These are phyloP conservation scores for Globisporangium nodosum DNA, from an alignment of 352 stramenopile species.

Conservation along the genomic window DNA sequence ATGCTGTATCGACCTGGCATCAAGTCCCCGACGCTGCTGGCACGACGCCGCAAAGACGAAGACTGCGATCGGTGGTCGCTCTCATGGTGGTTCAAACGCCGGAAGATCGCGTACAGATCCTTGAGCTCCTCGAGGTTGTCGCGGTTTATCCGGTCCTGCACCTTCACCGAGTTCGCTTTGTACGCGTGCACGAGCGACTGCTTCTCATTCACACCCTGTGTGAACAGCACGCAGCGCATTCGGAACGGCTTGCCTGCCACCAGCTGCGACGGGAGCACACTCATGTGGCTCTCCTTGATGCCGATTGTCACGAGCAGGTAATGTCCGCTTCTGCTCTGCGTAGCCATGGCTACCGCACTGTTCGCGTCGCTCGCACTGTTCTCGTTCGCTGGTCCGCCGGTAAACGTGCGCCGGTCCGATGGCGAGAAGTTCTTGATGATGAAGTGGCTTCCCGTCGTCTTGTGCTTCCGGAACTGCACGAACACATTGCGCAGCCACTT, in stretches of 20 bases:
- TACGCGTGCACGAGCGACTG: conserved; percentile 78
- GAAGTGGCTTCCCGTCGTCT: conserved; percentile 39
- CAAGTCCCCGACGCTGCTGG: conserved; percentile 12
- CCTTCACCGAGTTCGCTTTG: conserved; percentile 65
- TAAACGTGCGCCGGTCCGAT: conserved; percentile 19
- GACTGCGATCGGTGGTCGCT: conserved; percentile 3
- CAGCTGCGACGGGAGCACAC: conserved; percentile 39
- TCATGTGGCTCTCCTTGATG: conserved; percentile 43
- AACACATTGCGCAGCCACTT: conserved; percentile 80
- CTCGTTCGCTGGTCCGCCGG: conserved; percentile 8
- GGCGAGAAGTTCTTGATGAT: conserved; percentile 53
- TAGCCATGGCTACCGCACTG: conserved; percentile 6
- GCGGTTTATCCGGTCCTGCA: conserved; percentile 81
- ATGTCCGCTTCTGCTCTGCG: conserved; percentile 6
- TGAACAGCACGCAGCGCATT: conserved; percentile 69
- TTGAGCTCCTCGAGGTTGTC: conserved; percentile 68
- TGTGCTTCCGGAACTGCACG: conserved; percentile 62
- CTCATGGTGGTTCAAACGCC: conserved; percentile 36
- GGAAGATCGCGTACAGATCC: conserved; percentile 52
- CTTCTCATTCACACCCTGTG: conserved; percentile 81
- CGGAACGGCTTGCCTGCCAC: conserved; percentile 42
- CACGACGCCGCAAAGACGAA: conserved; percentile 6
- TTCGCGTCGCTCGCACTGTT: conserved; percentile 9
- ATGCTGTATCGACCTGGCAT: conserved; percentile 26
- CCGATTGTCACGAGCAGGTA: conserved; percentile 68